Base-by-base conservation (phyloP, 306 rosid genomes). In the Arachis hypogaea region DNA sequence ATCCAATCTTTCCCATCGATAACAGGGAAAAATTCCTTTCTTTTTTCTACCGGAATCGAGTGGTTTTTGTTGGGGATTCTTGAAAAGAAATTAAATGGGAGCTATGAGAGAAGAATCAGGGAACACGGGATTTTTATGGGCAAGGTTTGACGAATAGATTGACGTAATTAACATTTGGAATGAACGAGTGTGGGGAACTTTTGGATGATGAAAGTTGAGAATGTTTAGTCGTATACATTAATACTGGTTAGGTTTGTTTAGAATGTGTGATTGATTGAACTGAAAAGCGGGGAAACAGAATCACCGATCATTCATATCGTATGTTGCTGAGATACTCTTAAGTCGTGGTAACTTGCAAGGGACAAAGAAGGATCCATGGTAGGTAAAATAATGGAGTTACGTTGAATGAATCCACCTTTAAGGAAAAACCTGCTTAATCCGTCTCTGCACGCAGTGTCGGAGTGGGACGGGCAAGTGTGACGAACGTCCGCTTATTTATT, bases 1-100 rank as follows among this genome's bases (percentile, higher is more conserved):
- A 43, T 36, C 91, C 93, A 0, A 63, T 69, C 83, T 67, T 87
- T 42, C 85, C 89, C 92, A 88, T 88, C 3, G 18, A 18, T 18
- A 18, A 18, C 18, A 18, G 18, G 18, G 18, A 18, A 18, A 18
- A 18, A 0, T 18, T 18, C 18, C 18, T 18, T 18, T 16, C 16
- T 16, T 16, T 16, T 55, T 55, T 6, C 14, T 2, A 8, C 10
- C 2, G 49, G 45, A 46, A 56, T 22, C 8, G 68, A 59, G 7
- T 44, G 14, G 30, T 29, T 75, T 76, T 76, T 2, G 49, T 4
- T 5, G 59, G 62, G 5, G 54, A 66, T 49, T 57, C 47, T 41
- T 68, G 54, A 5, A 1, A 28, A 40, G 71, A 69, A 49, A 49
- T 50, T 49, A 6, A 52, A 40, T n/a, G 30, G 40, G 42, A 22